phyloP scores from a whole-genome alignment of 2,329 filamentous ascomycete species.

The Penicillium sp. region DNA sequence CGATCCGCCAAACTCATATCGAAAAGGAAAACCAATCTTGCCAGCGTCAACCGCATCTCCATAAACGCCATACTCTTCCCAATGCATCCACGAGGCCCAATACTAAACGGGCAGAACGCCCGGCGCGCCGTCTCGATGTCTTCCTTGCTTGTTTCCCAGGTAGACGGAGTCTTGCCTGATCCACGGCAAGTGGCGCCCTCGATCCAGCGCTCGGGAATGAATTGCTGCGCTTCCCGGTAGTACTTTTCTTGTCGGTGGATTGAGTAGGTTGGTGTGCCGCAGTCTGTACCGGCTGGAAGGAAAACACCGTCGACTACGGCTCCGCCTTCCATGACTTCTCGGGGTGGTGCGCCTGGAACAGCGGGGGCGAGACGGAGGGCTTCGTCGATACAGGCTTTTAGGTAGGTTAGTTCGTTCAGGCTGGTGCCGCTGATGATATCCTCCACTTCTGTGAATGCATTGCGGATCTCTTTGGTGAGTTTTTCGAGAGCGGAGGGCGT shows the following conservation, averaged over 20 bases:
- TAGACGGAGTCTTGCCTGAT: constrained; percentile 24
- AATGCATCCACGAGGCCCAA: constrained; percentile 48
- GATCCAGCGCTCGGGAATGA: constrained; percentile 69
- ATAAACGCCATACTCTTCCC: constrained; percentile 50
- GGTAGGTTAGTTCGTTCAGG: constrained; percentile 43
- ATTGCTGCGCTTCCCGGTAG: constrained; percentile 63
- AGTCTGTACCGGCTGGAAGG: constrained; percentile 59
- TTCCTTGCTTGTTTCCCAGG: constrained; percentile 52
- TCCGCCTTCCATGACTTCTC: constrained; percentile 45
- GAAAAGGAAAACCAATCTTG: constrained; percentile 44
- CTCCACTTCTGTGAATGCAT: constrained; percentile 38
- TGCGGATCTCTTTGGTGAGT: constrained; percentile 42
- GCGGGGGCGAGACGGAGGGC: constrained; percentile 46
- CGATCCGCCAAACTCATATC: constrained; percentile 43
- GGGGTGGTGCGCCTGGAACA: constrained; percentile 42
- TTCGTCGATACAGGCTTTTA: constrained; percentile 49
- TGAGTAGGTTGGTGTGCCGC: constrained; percentile 69
- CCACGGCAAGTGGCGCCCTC: constrained; percentile 49
- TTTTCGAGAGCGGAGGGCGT: constrained; percentile 35
- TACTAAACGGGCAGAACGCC: constrained; percentile 69
- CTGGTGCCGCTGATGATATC: constrained; percentile 41
- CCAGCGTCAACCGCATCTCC: constrained; percentile 47
- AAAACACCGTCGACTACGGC: constrained; percentile 42
- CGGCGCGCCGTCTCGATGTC: constrained; percentile 60
- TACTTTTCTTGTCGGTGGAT: constrained; percentile 70